Conservation (phyloP, 1,284 basidiomycete species). For the Gymnopus androsaceus region DNA sequence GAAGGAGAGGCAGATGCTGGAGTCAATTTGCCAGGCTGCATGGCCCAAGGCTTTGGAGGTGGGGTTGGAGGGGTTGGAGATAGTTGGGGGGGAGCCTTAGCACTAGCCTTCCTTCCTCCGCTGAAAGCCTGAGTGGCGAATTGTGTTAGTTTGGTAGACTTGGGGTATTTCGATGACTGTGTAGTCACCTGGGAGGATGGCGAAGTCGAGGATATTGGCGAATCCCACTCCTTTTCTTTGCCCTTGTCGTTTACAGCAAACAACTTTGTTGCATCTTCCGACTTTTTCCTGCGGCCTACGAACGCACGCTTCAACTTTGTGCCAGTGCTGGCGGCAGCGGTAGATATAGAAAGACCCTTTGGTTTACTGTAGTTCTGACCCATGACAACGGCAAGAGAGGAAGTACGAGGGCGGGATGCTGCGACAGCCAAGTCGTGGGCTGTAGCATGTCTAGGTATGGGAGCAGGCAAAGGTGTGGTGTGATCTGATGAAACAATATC, state of each 20-base stretch:
- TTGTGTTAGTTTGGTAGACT: slow-evolving; percentile 35
- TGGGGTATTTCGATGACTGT: slow-evolving; percentile 21
- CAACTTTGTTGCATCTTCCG: slow-evolving; percentile 43
- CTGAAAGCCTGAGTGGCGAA: slow-evolving; percentile 46
- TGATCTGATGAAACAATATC: slow-evolving; percentile 46
- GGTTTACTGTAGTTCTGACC: slow-evolving; percentile 39
- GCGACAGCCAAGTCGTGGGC: slow-evolving; percentile 26
- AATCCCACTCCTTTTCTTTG: slow-evolving; percentile 28
- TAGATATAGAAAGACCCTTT: slow-evolving; percentile 17
- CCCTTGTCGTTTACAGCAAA: slow-evolving; percentile 29
- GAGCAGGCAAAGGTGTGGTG: slow-evolving; percentile 31
- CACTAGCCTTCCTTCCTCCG: slow-evolving; percentile 29
- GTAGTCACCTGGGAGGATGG: slow-evolving; percentile 23
- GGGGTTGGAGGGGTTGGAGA: slow-evolving; percentile 28
- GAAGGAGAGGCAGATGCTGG: slow-evolving; percentile 11
- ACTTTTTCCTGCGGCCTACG: slow-evolving; percentile 62
- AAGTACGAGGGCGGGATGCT: slow-evolving; percentile 37
- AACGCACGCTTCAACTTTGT: slow-evolving; percentile 66
- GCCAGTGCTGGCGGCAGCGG: slow-evolving; percentile 42
- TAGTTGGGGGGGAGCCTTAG: slow-evolving; percentile 11
- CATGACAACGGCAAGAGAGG: slow-evolving; percentile 37
- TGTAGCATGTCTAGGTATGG: slow-evolving; percentile 13
- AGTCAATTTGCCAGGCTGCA: slow-evolving; percentile 19
- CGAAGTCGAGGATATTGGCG: slow-evolving; percentile 3
- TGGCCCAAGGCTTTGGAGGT: slow-evolving; percentile 26